Conservation (phyloP, 73 alveolate species). For the Halteria grandinella region DNA sequence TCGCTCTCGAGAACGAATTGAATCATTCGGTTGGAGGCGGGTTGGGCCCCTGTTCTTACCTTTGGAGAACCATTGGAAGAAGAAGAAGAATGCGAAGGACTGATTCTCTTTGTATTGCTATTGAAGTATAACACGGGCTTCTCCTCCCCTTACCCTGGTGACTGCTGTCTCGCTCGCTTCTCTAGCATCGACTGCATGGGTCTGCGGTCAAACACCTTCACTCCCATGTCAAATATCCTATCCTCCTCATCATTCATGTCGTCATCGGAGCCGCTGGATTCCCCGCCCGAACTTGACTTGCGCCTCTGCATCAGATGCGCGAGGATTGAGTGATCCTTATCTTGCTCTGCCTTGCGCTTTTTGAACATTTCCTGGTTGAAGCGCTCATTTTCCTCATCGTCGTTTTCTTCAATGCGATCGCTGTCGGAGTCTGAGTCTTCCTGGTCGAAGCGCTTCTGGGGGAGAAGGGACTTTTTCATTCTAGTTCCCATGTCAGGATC, state of each 20-base stretch:
- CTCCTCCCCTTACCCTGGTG: neutral
- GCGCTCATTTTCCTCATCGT: conserved; percentile 24
- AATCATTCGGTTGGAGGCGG: neutral
- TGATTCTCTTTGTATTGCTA: neutral
- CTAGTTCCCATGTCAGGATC: neutral
- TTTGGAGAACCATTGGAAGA: too few relatives aligned
- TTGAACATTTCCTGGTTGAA: conserved; percentile 41
- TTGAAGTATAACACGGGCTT: neutral
- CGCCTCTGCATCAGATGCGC: neutral
- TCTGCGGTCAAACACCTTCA: neutral
- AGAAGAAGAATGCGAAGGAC: too few relatives aligned
- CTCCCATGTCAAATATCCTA: neutral
- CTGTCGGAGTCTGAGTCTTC: conserved; percentile 10
- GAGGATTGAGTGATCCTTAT: neutral
- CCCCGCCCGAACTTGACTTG: conserved; percentile 3
- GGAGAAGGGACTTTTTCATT: conserved; percentile 20
- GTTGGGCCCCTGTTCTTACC: neutral
- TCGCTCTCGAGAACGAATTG: neutral
- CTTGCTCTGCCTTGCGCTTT: conserved; percentile 10
- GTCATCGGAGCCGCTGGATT: neutral
- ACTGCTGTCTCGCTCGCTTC: conserved; percentile 4
- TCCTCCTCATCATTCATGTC: too few relatives aligned
- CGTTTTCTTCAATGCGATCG: neutral
- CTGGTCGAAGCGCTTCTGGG: conserved; percentile 3
- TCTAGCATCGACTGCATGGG: conserved; percentile 40